Conservation (phyloP, 2,329 filamentous ascomycete species). For the Aspergillus unguis region DNA sequence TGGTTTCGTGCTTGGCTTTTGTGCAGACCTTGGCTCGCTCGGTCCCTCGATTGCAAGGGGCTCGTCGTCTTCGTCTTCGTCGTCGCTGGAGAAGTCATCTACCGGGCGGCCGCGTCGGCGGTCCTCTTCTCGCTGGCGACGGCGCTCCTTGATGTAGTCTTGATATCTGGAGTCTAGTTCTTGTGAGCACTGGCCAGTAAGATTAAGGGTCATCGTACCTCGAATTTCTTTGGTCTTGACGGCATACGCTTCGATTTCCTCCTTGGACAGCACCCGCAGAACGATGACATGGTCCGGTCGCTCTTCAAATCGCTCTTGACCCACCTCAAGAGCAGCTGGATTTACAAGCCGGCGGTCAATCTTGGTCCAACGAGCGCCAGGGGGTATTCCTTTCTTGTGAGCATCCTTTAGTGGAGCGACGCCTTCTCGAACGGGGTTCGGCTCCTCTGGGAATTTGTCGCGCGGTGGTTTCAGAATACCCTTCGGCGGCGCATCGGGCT, state of each 20-base stretch:
- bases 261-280: conserved; percentile 76
- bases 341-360: conserved; percentile 86
- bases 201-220: conserved; percentile 52
- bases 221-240: conserved; percentile 75
- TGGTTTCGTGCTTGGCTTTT: conserved; percentile 10
- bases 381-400: conserved; percentile 66
- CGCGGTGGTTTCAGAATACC: conserved; percentile 84
- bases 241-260: conserved; percentile 86
- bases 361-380: conserved; percentile 87
- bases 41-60: conserved; percentile 34
- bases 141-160: conserved; percentile 35
- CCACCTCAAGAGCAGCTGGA: conserved; percentile 76
- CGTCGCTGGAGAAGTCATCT: conserved; percentile 35
- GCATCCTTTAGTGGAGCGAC: conserved; percentile 92
- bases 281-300: conserved; percentile 94
- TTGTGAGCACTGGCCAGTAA: conserved; percentile 13
- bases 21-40: conserved; percentile 17
- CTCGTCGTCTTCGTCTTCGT: conserved; percentile 34
- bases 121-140: conserved; percentile 43
- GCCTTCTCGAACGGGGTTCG: conserved; percentile 77
- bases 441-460: conserved; percentile 80
- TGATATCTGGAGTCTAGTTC: conserved; percentile 35
- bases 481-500: conserved; percentile 66
- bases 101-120: conserved; percentile 34
- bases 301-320: conserved; percentile 89